Evolutionary conservation across 768 basidiomycete species (phyloP), one percentile per base, ranked within the genome.

Genomic region (Leccinum longicurvipes): DNA sequence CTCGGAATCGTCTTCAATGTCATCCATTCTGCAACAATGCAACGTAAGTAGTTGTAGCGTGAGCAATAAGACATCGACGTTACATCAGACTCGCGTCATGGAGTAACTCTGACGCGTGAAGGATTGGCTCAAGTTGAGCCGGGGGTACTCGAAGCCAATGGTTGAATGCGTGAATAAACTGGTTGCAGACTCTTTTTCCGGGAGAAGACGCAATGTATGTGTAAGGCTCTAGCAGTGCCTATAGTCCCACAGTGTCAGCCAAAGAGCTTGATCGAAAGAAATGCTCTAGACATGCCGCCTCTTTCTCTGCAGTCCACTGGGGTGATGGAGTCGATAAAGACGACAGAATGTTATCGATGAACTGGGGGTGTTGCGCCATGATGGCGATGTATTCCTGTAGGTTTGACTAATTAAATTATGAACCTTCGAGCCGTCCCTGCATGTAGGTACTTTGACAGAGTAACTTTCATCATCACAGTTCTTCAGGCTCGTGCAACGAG

Each of bases 31-130:
- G 69, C 10, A 49, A 27, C 7, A 49, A 50, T 24, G 6, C 47
- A 48, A 51, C n/a, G 4, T 46, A 15, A 57, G 47, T 14, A 39
- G 53, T 25, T 7, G 58, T 44, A 34, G 27, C 25, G 14, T 15
- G 23, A 25, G 25, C 1, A 9, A 31, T 34, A 32, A 12, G 36
- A 19, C 44, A 52, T 6, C 15, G n/a, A 2, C 68, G 82, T 66
- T 63, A 94, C 95, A 98, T 77, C 28, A 99, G 77, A 70, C 91
- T 93, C 7, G 94, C 94, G 52, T 87, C 93, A 67, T 99, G 96
- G 25, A 99, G 78, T 86, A 95, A 92, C 64, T 84, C 85, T 41
- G 98, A 87, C 31, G 97, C 81, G 58, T 81, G 82, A n/a, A 84
- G 78, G 57, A 99, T 93, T 34, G 87, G 73, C 23, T 74, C 73